Base-by-base conservation (phyloP, 108 stramenopile genomes). In the Fragilariopsis cylindrus region DNA sequence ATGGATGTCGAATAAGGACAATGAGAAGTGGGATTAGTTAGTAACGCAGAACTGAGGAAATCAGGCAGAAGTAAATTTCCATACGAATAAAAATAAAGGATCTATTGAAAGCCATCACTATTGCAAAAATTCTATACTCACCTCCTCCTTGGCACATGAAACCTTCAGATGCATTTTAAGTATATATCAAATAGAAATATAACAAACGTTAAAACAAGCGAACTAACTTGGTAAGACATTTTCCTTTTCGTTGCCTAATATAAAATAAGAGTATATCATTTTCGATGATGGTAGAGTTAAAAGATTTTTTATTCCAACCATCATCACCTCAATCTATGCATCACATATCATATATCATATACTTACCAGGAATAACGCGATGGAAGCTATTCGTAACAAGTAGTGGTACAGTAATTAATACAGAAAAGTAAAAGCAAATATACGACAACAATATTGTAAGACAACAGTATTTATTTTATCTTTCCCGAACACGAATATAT, bases 81-180 rank as follows among this genome's bases (percentile, higher is more conserved):
- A 30, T 30, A 30, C 30, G 30, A 30, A 30, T 30, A 30, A 30
- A 30, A 30, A 30, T 30, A 30, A 30, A 30, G 30, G 30, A 30
- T 30, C 30, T 30, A 30, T 30, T 30, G 30, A 30, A 30, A 30
- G 30, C 30, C 30, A 30, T 30, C 30, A 30, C 30, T 30, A 30
- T 30, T 30, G 30, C 30, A 30, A 30, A 30, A 30, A 30, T 30
- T 2, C 30, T 30, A 30, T 7, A 16, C 57, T 16, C 16, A 19
- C 53, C 40, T 55, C 65, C 66, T 67, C 72, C 73, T 57, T 82
- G 84, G 76, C 84, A 85, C 80, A 84, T 84, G 78, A 85, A 85
- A 42, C 65, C 16, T 30, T 30, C 30, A 30, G 30, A 30, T 30
- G 1, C 30, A 30, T 30, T 30, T 30, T 30, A 30, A 12, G 46